Evolutionary conservation across 73 alveolate species (phyloP), one percentile per base, ranked within the genome.

Genomic region (Paramecium primaurelia): DNA sequence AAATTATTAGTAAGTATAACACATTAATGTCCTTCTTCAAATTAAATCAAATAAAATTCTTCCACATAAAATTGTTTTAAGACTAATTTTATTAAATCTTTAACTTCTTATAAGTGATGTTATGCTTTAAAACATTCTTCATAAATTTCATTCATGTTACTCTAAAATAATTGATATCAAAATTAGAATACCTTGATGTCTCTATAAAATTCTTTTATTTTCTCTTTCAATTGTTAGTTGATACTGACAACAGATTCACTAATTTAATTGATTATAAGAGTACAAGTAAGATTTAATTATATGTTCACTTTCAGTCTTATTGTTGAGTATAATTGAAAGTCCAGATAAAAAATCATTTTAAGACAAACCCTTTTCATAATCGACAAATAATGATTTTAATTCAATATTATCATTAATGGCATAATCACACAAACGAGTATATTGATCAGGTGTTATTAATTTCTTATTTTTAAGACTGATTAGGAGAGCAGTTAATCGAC

Each of bases 21-120:
- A 25, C 87, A 73, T 73, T 37, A 10, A 73, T 34, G 87, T 73
- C 87, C 87, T 34, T 73, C 87, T 38, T 73, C 59, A 34, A 73
- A 73, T 73, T 73, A 10, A 16, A 73, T 73, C 40, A 73, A 20
- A 18, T 73, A 40, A 73, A 73, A 73, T 37, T 73, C 59, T 16
- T 73, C 59, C 18, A 73, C 36, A 37, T 73, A 37, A 73, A 73
- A 73, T 18, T 37, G 20, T 16, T 73, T 40, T 44, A 73, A 3
- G 28, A 73, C 47, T 25, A 73, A 37, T 40, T 38, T 37, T 36
- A 73, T 37, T 18, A 73, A 44, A 16, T 34, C 87, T 38, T 73
- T 73, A 16, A 73, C 18, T 73, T 73, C 87, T 37, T 73, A 22
- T 18, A 37, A 37, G n/a, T 73, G 60, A 38, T 40, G 58, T 3